Conservation (phyloP, 352 stramenopile species). For the Globisporangium splendens region DNA sequence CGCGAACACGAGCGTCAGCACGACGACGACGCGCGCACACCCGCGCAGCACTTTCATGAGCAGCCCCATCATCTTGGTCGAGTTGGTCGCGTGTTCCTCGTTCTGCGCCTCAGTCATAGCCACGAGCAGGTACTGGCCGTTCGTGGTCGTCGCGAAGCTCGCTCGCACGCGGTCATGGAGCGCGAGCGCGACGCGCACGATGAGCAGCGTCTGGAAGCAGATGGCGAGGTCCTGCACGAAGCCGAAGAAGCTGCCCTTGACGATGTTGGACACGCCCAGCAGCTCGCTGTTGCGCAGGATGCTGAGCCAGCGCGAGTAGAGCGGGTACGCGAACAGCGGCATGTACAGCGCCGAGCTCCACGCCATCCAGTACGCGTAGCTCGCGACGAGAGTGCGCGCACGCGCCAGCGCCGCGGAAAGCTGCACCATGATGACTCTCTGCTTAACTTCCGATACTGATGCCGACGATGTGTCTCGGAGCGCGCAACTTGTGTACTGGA, state of each 20-base stretch:
- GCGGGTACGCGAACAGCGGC: conserved; percentile 48
- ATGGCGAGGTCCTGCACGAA: conserved; percentile 58
- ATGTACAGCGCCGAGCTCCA: conserved; percentile 59
- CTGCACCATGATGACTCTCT: conserved; percentile 4
- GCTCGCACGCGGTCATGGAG: conserved; percentile 16
- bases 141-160: conserved; percentile 21
- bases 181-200: conserved; percentile 6
- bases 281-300: conserved; percentile 52
- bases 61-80: conserved; percentile 9
- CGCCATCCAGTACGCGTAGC: conserved; percentile 44
- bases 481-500: too few species aligned
- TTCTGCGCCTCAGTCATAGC: conserved; percentile 1
- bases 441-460: background rate
- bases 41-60: background rate
- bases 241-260: conserved; percentile 41
- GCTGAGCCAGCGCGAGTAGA: conserved; percentile 56
- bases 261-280: conserved; percentile 36
- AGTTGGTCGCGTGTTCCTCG: conserved; percentile 3
- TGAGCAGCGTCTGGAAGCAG: conserved; percentile 39
- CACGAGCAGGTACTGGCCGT: conserved; percentile 32
- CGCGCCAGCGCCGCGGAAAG: background rate
- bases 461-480: too few species aligned
- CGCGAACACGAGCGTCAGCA: conserved; percentile 20
- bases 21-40: conserved; percentile 3
- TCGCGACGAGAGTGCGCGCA: conserved; percentile 15